Evolutionary conservation across 2,329 filamentous ascomycete species (phyloP), one percentile per base, ranked within the genome.

Genomic region (Diplodia corticola): DNA sequence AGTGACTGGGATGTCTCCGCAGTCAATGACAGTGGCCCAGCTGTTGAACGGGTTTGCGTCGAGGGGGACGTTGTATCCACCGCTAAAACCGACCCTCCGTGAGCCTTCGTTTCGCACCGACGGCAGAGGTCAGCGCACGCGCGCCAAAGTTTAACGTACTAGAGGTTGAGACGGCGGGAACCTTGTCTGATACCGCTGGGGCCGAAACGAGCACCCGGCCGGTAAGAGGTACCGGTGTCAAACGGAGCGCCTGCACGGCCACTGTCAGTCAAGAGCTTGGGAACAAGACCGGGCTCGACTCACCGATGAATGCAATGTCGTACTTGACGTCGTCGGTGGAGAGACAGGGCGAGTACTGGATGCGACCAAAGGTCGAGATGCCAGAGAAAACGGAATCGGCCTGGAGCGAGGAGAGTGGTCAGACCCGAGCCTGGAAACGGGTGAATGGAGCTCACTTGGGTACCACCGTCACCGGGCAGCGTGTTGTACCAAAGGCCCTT

Each of bases 321-420:
- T 90, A 96, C 72, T 88, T 86, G 70, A 89, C 88, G 28, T 87
- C 84, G 48, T 87, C 83, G 68, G 85, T 88, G n/a, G 86, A 82
- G 4, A 96, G 82, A 75, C 92, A 96, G 3, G 91, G 90, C 67
- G 85, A 86, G 78, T 96, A 95, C 5, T 89, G 88, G 49, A 95
- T 80, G 60, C 91, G 88, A 12, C 91, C 92, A 74, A 95, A 95
- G 7, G 92, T 96, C 0, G 90, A 91, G 73, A 96, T 95, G 30
- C 92, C 92, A 1, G 91, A 94, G 79, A 95, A 96, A 67, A 95
- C 91, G 0, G 91, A 93, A 76, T 96, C 91, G 67, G 91, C 91
- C 89, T 93, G 68, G 48, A 40, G 26, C 48, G 22, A 53, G 17
- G 53, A 20, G 22, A 20, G 9, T 4, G 7, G n/a, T 5, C 9